A percentile compares a stretch with the other conserved stretches of the same genome.
phyloP scores from a whole-genome alignment of 257 asterid species.

The Plantago elongata region DNA sequence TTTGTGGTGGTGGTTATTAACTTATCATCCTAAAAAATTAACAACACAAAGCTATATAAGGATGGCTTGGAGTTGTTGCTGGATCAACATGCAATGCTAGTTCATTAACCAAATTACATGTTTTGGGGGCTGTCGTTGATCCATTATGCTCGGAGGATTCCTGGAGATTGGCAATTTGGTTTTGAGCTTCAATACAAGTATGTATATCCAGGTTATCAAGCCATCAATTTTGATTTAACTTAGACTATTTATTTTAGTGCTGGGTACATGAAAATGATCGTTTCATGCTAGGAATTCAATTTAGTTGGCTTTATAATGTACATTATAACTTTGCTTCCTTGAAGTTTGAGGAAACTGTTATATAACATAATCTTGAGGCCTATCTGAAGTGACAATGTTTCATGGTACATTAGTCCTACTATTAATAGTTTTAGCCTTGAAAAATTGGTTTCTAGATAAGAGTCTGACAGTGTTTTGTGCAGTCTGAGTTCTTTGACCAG shows the following conservation, averaged over 20 bases:
- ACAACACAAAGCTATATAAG: neutral
- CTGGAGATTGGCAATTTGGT: constrained; percentile 11
- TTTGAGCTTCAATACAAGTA: neutral
- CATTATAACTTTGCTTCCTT: too few species aligned
- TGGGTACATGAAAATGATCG: neutral
- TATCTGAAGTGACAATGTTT: too few species aligned
- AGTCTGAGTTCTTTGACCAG: too few species aligned
- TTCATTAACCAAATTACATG: neutral
- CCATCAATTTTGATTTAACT: constrained; percentile 27
- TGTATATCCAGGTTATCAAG: neutral
- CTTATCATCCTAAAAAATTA: neutral
- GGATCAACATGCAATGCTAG: neutral
- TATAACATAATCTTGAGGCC: too few species aligned
- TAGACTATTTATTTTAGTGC: neutral
- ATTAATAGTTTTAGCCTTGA: too few species aligned
- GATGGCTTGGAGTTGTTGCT: constrained; percentile 9
- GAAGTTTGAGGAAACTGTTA: too few species aligned
- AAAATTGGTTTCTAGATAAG: too few species aligned
- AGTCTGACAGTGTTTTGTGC: too few species aligned
- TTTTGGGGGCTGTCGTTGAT: neutral
- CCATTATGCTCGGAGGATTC: neutral
- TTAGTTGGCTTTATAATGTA: too few species aligned
- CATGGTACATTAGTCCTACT: too few species aligned
- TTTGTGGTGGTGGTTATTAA: constrained; percentile 2
- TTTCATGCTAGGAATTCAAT: too few species aligned